Percentiles rank a stretch among this genome's conserved stretches.
Conservation (phyloP, 345 rosid genomes). For the Erysimum cheiranthoides region DNA sequence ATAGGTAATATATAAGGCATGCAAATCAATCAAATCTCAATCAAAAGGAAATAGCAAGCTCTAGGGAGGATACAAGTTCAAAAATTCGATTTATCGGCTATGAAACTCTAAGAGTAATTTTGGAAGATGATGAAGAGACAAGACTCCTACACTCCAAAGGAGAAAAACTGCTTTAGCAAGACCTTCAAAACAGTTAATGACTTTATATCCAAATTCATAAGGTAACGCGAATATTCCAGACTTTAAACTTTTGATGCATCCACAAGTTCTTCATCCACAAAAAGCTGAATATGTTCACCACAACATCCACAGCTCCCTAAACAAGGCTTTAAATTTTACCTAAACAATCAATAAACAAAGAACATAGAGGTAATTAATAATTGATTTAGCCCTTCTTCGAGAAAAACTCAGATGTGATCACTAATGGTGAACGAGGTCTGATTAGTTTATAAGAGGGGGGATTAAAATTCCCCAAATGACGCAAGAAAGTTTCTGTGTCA, state of each 20-base stretch:
- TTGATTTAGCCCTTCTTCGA: neutral
- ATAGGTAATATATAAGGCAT: too few relatives aligned
- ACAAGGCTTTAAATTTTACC: slow-evolving; percentile 16
- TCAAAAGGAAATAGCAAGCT: too few relatives aligned
- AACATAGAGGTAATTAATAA: neutral
- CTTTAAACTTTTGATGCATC: slow-evolving; percentile 6
- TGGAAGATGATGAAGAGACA: too few relatives aligned
- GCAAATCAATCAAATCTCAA: too few relatives aligned
- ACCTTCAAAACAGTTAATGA: too few relatives aligned
- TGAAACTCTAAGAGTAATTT: too few relatives aligned
- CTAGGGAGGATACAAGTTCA: too few relatives aligned
- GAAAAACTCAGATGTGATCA: slow-evolving; percentile 18
- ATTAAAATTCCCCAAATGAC: neutral
- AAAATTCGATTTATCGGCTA: too few relatives aligned
- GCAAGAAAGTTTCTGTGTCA: neutral
- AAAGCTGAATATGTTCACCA: slow-evolving; percentile 21
- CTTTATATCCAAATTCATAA: too few relatives aligned
- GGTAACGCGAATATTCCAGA: too few relatives aligned
- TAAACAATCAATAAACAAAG: slow-evolving; percentile 27
- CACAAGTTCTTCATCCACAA: slow-evolving; percentile 35
- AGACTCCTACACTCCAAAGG: too few relatives aligned
- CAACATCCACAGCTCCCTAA: slow-evolving; percentile 30
- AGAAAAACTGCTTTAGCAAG: too few relatives aligned
- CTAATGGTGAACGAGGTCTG: neutral
- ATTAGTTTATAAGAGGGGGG: neutral